phyloP scores from a whole-genome alignment of 192 early-diverging fungal genomes.

The Oehlia diaphana region DNA sequence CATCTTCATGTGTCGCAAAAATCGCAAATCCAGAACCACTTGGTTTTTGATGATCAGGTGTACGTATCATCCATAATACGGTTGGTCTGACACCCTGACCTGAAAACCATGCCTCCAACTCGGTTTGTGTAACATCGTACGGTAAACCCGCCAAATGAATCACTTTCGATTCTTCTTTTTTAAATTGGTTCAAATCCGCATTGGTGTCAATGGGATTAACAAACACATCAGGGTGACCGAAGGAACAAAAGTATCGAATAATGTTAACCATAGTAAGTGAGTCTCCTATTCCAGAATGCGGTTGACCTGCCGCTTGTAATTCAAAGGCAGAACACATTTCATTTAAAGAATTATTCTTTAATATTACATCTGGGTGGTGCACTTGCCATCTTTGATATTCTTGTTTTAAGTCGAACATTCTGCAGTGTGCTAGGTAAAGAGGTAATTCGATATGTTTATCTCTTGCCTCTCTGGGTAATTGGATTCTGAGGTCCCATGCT shows the following conservation, averaged over 20 bases:
- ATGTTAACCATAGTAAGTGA: slow-evolving; percentile 63
- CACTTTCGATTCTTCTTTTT: slow-evolving; percentile 60
- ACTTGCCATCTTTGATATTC: slow-evolving; percentile 65
- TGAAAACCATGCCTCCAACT: slow-evolving; percentile 62
- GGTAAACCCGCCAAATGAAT: slow-evolving; percentile 66
- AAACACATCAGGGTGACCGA: slow-evolving; percentile 55
- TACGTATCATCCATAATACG: slow-evolving; percentile 62
- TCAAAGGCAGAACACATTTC: slow-evolving; percentile 61
- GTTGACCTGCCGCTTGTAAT: slow-evolving; percentile 43
- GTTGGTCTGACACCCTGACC: slow-evolving; percentile 53
- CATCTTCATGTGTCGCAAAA: slow-evolving; percentile 67
- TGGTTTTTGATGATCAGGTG: slow-evolving; percentile 55
- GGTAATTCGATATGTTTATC: slow-evolving; percentile 64
- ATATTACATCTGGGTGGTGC: slow-evolving; percentile 56
- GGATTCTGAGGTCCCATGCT: slow-evolving; percentile 69
- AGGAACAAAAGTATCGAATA: slow-evolving; percentile 50
- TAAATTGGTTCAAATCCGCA: slow-evolving; percentile 61
- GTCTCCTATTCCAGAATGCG: slow-evolving; percentile 62
- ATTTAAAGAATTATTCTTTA: slow-evolving; percentile 53
- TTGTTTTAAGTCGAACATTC: slow-evolving; percentile 70
- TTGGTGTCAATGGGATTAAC: slow-evolving; percentile 65
- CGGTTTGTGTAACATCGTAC: slow-evolving; percentile 58
- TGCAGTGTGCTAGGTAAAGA: slow-evolving; percentile 51
- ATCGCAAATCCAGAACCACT: slow-evolving; percentile 66
- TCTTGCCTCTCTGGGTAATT: slow-evolving; percentile 63